Evolutionary conservation across 1,139 yeast genomes (phyloP).

Genomic region (Wickerhamomyces sp.): DNA sequence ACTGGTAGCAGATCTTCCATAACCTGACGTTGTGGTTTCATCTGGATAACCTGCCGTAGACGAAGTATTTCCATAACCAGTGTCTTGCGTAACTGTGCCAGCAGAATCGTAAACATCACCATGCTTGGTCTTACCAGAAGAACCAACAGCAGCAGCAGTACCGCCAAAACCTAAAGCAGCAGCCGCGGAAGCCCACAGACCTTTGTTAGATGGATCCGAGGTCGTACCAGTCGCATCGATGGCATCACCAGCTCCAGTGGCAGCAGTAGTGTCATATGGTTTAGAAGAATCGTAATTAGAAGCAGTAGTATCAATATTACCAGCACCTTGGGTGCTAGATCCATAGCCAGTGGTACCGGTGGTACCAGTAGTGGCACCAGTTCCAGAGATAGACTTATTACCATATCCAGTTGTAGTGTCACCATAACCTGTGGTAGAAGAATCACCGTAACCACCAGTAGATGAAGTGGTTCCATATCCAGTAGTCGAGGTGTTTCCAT

Average conservation of each 20-base stretch:
- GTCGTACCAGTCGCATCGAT: slow-evolving; percentile 3
- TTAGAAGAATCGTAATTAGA: not conserved
- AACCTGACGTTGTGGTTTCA: too few relatives aligned
- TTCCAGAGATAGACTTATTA: too few relatives aligned
- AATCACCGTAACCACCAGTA: too few relatives aligned
- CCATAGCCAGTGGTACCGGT: not conserved
- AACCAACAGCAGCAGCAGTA: slow-evolving; percentile 7
- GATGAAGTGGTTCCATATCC: too few relatives aligned
- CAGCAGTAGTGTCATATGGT: slow-evolving; percentile 7
- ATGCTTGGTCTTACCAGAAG: not conserved
- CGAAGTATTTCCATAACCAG: too few relatives aligned
- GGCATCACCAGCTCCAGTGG: slow-evolving; percentile 1
- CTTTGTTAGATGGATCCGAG: slow-evolving; percentile 4
- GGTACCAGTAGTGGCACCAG: not conserved
- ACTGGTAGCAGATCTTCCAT: too few relatives aligned
- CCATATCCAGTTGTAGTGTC: too few relatives aligned
- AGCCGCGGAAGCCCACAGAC: slow-evolving; percentile 17
- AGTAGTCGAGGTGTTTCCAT: too few relatives aligned
- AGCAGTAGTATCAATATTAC: slow-evolving; percentile 3
- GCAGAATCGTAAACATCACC: too few relatives aligned
- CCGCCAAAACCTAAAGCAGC: slow-evolving; percentile 20
- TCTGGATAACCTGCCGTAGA: too few relatives aligned
- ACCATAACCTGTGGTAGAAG: too few relatives aligned
- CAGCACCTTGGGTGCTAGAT: not conserved
- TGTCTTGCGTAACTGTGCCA: not conserved